Evolutionary conservation across 2,329 filamentous ascomycete species (phyloP).

Genomic region (Exophiala viscosa): DNA sequence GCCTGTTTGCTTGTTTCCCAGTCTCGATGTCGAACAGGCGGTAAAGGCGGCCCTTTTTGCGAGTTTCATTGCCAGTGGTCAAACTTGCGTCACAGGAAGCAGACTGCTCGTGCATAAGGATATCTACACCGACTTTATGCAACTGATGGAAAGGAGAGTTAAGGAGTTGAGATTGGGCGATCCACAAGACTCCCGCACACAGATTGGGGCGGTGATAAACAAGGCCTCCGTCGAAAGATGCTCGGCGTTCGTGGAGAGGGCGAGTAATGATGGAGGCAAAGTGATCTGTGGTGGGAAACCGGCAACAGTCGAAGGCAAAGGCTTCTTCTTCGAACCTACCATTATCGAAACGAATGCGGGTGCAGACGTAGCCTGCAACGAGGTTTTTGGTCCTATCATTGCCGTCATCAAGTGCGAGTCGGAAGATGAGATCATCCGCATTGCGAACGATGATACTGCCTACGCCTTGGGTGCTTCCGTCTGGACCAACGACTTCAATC

Average conservation of each 20-base stretch:
- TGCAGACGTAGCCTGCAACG: constrained; percentile 34
- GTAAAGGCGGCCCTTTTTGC: constrained; percentile 36
- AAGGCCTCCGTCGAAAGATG: constrained; percentile 40
- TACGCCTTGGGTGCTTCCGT: constrained; percentile 51
- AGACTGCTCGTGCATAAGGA: constrained; percentile 50
- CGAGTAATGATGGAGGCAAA: constrained; percentile 40
- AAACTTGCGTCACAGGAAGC: constrained; percentile 56
- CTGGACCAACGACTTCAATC: constrained; percentile 50
- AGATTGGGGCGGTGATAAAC: constrained; percentile 64
- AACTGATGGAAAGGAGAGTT: constrained; percentile 45
- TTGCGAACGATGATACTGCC: constrained; percentile 48
- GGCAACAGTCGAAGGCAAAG: constrained; percentile 52
- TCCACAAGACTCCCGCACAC: constrained; percentile 53
- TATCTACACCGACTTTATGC: constrained; percentile 41
- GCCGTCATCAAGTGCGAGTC: constrained; percentile 46
- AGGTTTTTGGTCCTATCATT: constrained; percentile 53
- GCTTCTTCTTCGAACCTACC: constrained; percentile 50
- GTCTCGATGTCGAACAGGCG: constrained; percentile 24
- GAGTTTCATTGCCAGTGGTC: constrained; percentile 52
- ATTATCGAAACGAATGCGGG: constrained; percentile 36
- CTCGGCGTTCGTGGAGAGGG: constrained; percentile 34
- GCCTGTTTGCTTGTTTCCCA: constrained; percentile 30
- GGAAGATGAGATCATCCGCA: constrained; percentile 45
- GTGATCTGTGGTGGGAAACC: constrained; percentile 49
- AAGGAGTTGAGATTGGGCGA: constrained; percentile 55